Conservation (phyloP, 768 basidiomycete genomes). For the Kwoniella bestiolae region DNA sequence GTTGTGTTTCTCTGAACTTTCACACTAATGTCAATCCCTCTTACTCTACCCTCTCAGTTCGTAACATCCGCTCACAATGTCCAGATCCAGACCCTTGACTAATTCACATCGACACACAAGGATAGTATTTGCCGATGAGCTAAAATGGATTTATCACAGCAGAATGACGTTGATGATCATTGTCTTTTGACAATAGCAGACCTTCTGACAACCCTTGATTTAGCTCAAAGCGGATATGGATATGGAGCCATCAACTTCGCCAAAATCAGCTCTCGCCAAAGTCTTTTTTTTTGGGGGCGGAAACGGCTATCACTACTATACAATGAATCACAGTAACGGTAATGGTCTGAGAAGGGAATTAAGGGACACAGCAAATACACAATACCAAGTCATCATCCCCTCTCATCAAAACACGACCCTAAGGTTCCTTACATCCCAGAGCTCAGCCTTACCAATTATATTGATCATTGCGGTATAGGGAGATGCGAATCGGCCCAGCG, state of each 20-base stretch:
- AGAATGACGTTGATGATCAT: conserved; percentile 1
- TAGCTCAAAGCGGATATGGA: not conserved
- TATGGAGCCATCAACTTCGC: not conserved
- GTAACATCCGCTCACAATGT: too few relatives aligned
- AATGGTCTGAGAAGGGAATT: not conserved
- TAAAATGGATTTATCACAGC: not conserved
- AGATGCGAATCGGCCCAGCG: not conserved
- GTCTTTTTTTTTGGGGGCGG: conserved; percentile 9
- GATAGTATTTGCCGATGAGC: not conserved
- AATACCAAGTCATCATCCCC: not conserved
- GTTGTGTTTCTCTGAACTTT: not conserved
- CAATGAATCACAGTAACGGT: not conserved
- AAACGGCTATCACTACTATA: not conserved
- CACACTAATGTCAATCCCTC: conserved; percentile 4
- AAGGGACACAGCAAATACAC: not conserved
- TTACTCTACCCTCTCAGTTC: not conserved
- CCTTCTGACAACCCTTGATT: conserved; percentile 4
- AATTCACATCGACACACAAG: conserved; percentile 8
- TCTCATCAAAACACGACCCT: conserved; percentile 12
- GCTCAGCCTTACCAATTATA: not conserved
- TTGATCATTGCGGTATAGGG: not conserved
- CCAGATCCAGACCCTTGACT: not conserved
- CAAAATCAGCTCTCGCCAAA: conserved; percentile 1
- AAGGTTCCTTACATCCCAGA: not conserved
- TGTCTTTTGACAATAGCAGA: not conserved